Evolutionary conservation across 2,329 filamentous ascomycete species (phyloP).

Genomic region (Helminthosporium solani): DNA sequence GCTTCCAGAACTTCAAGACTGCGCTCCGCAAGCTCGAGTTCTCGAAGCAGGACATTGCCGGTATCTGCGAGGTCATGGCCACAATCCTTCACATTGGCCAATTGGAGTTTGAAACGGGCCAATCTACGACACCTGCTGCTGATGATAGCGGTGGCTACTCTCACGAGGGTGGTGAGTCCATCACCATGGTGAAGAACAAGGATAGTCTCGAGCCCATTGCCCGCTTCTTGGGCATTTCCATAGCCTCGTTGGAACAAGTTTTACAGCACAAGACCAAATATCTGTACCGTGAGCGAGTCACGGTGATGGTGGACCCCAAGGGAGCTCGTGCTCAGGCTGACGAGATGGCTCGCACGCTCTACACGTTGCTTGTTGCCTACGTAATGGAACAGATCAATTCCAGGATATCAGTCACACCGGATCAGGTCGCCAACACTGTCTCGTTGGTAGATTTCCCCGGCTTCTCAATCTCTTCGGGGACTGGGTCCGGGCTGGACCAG

Average conservation of each 20-base stretch:
- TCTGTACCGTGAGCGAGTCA: conserved; percentile 93
- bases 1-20: conserved; percentile 97
- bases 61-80: conserved; percentile 93
- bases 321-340: conserved; percentile 91
- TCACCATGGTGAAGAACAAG: conserved; percentile 90
- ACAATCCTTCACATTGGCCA: conserved; percentile 97
- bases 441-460: conserved; percentile 96
- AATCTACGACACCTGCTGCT: conserved; percentile 73
- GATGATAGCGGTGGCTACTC: conserved; percentile 97
- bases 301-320: conserved; percentile 91
- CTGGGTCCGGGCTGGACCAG: conserved; percentile 84
- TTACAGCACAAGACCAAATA: conserved; percentile 97
- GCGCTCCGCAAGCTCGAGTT: conserved; percentile 93
- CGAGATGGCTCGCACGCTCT: conserved; percentile 88
- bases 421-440: conserved; percentile 87
- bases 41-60: conserved; percentile 86
- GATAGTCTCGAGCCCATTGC: conserved; percentile 83
- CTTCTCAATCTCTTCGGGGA: conserved; percentile 81
- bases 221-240: conserved; percentile 87
- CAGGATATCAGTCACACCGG: conserved; percentile 80
- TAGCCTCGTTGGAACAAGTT: conserved; percentile 79
- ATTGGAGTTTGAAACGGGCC: conserved; percentile 84
- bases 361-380: conserved; percentile 90
- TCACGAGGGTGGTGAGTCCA: conserved; percentile 83
- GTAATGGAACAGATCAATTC: conserved; percentile 93